Percentiles rank a stretch among this genome's conserved stretches.
Conservation (phyloP, 768 basidiomycete genomes). For the Pulveroboletus sp. region DNA sequence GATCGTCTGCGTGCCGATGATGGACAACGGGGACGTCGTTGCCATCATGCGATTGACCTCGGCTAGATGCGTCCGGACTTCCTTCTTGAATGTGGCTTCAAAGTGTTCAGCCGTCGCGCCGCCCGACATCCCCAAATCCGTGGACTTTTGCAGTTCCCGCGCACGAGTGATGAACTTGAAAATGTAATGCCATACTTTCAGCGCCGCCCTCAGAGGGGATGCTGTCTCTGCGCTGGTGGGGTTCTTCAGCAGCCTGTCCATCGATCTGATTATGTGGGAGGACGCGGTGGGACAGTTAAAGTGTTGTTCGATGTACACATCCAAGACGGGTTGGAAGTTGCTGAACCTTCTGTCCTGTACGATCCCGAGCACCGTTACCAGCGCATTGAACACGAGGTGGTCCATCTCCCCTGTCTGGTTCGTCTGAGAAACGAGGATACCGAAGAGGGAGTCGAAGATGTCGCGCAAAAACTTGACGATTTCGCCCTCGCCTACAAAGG, state of each 20-base stretch:
- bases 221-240: conserved; percentile 72
- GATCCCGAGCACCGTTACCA: conserved; percentile 88
- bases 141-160: conserved; percentile 79
- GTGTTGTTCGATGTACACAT: conserved; percentile 89
- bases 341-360: conserved; percentile 92
- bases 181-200: conserved; percentile 97
- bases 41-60: conserved; percentile 91
- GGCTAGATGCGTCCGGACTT: conserved; percentile 68
- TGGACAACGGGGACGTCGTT: conserved; percentile 67
- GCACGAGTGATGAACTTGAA: conserved; percentile 94
- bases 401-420: conserved; percentile 81
- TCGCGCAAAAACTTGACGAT: conserved; percentile 89
- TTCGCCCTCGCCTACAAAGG: conserved; percentile 91
- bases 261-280: conserved; percentile 80
- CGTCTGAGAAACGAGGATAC: conserved; percentile 70
- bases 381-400: conserved; percentile 80
- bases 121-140: conserved; percentile 73
- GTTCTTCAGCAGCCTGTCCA: conserved; percentile 75
- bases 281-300: conserved; percentile 79
- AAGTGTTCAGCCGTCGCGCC: conserved; percentile 84
- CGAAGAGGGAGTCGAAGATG: conserved; percentile 91
- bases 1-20: conserved; percentile 94
- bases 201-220: conserved; percentile 75
- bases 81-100: conserved; percentile 79
- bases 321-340: conserved; percentile 90